Evolutionary conservation across 139 green algal genomes (phyloP).

Genomic region (Closterium sp.): DNA sequence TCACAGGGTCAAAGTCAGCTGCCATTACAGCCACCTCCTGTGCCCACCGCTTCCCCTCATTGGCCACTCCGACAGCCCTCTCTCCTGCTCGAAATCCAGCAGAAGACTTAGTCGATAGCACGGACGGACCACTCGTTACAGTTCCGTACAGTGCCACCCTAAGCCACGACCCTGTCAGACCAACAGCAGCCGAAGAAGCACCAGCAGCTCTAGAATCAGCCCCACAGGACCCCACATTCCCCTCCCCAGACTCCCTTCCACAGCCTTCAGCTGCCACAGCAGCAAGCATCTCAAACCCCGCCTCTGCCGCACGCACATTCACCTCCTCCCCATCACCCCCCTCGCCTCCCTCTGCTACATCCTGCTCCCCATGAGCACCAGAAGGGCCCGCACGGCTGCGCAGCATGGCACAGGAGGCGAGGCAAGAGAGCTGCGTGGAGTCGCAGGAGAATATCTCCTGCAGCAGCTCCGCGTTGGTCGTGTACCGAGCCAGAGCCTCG

Average conservation of each 20-base stretch:
- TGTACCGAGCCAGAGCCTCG: background rate
- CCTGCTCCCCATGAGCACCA: background rate
- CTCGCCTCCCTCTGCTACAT: background rate
- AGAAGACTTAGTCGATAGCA: background rate
- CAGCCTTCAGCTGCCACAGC: background rate
- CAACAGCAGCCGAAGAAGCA: background rate
- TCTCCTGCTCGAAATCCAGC: background rate
- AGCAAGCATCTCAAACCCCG: background rate
- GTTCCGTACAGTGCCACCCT: background rate
- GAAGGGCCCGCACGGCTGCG: no score
- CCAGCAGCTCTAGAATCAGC: no score
- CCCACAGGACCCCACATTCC: background rate
- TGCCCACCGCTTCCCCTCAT: background rate
- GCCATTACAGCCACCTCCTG: background rate
- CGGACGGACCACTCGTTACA: background rate
- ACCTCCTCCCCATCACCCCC: background rate
- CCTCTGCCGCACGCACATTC: background rate
- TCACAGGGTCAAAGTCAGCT: background rate
- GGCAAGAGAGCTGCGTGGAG: background rate
- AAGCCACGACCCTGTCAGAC: background rate
- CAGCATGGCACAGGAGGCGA: background rate
- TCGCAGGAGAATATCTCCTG: background rate
- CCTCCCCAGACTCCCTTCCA: background rate
- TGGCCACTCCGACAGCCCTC: background rate
- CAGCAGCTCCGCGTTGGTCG: background rate